These are phyloP conservation scores for Solanum aculeatissimum DNA, from an alignment of 305 asterid genomes.

Conservation along the genomic window DNA sequence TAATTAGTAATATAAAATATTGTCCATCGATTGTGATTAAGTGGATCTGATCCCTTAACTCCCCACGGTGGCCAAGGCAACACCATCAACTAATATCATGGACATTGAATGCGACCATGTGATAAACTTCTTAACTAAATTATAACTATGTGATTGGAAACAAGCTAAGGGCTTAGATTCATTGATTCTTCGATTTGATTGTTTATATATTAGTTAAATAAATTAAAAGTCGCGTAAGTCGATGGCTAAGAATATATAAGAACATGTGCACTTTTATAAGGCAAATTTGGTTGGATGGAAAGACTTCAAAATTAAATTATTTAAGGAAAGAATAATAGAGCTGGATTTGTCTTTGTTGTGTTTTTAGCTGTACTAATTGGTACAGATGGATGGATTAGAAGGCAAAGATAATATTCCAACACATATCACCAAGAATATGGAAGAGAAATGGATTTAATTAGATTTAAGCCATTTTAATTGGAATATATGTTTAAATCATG, in stretches of 20 bases:
- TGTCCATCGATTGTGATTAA: neutral
- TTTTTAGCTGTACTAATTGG: neutral
- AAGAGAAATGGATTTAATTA: neutral
- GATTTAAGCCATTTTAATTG: neutral
- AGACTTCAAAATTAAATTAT: neutral
- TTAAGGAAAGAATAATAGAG: neutral
- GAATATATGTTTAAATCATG: neutral
- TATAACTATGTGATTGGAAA: neutral
- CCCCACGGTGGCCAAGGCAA: neutral
- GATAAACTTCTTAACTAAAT: neutral
- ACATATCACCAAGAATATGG: neutral
- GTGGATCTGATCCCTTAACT: neutral
- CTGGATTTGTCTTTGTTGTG: neutral
- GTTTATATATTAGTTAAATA: neutral
- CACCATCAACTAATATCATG: neutral
- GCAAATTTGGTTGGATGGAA: neutral
- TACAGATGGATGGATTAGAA: neutral
- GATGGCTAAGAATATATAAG: neutral
- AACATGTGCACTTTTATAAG: conserved; percentile 5
- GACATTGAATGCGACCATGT: neutral
- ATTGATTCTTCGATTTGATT: neutral
- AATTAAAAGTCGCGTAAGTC: neutral
- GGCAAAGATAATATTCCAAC: neutral
- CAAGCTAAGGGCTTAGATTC: neutral
- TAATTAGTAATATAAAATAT: neutral